Conservation (phyloP, 2,329 filamentous ascomycete genomes). For the Pezicula radicicola region DNA sequence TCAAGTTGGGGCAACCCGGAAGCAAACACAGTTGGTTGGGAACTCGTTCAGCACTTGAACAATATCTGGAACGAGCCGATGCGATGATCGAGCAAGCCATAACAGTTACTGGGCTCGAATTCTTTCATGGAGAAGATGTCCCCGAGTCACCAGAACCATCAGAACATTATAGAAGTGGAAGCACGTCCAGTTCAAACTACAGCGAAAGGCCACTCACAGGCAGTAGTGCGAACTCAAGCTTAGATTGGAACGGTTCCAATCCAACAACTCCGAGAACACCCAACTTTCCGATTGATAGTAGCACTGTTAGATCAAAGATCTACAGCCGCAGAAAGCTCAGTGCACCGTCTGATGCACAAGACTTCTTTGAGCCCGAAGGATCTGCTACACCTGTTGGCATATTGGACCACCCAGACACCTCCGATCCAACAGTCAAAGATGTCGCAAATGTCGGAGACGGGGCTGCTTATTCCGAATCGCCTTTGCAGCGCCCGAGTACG, state of each 20-base stretch:
- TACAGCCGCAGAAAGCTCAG: background rate
- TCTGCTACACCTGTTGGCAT: background rate
- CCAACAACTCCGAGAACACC: background rate
- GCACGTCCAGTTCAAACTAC: background rate
- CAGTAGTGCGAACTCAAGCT: slow-evolving; percentile 3
- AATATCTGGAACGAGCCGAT: slow-evolving; percentile 18
- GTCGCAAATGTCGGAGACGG: background rate
- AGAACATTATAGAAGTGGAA: background rate
- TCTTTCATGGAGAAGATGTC: slow-evolving; percentile 4
- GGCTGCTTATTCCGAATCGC: no score
- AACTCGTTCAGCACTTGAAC: slow-evolving; percentile 11
- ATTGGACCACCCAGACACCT: background rate
- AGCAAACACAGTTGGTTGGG: slow-evolving; percentile 17
- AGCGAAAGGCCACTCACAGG: background rate
- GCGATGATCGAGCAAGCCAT: slow-evolving; percentile 22
- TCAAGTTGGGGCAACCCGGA: slow-evolving; percentile 7
- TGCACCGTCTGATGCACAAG: background rate
- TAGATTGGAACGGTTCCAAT: background rate
- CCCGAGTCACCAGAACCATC: background rate
- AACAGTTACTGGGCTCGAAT: slow-evolving; percentile 8
- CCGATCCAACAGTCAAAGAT: background rate
- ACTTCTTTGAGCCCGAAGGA: background rate
- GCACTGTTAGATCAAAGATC: background rate
- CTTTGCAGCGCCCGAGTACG: no score
- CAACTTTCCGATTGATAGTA: background rate